Conservation (phyloP, 2,329 filamentous ascomycete genomes). For the Penicillium fuscoglaucum region DNA sequence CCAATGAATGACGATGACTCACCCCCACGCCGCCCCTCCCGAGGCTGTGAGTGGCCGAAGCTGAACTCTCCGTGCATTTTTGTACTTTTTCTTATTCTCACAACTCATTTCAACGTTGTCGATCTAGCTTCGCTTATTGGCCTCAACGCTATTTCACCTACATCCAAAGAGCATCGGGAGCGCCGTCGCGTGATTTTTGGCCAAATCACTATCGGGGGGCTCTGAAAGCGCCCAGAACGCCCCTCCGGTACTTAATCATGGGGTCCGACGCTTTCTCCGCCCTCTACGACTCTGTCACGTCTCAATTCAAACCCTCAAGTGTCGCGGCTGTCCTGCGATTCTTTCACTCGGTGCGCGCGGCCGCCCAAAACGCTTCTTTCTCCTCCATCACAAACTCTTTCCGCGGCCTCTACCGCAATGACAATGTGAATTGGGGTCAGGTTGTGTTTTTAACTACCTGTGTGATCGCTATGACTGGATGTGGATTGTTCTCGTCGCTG, state of each 20-base stretch:
- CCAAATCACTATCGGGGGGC: conserved; percentile 12
- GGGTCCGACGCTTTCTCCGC: conserved; percentile 15
- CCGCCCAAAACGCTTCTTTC: conserved; percentile 21
- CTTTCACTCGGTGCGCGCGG: conserved; percentile 23
- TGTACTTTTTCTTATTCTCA: conserved; percentile 8
- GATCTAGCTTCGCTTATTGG: conserved; percentile 24
- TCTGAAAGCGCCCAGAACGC: conserved; percentile 15
- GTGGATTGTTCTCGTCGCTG: conserved; percentile 35
- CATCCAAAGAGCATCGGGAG: conserved; percentile 20
- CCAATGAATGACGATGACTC: conserved; percentile 17
- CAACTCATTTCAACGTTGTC: conserved; percentile 23
- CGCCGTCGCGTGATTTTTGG: conserved; percentile 20
- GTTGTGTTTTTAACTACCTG: conserved; percentile 35
- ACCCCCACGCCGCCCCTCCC: conserved; percentile 25
- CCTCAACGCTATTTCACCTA: conserved; percentile 2
- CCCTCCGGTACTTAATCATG: conserved; percentile 23
- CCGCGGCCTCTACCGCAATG: conserved; percentile 29
- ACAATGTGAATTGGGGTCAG: conserved; percentile 31
- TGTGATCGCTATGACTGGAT: conserved; percentile 39
- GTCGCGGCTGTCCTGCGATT: conserved; percentile 19
- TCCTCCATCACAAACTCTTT: conserved; percentile 21
- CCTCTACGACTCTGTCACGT: conserved; percentile 17
- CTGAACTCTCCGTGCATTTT: conserved; percentile 15
- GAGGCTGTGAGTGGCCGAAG: conserved; percentile 24
- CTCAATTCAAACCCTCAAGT: conserved; percentile 12